Base-by-base conservation (phyloP, 192 early-diverging fungal species). In the Paraglomus occultum region DNA sequence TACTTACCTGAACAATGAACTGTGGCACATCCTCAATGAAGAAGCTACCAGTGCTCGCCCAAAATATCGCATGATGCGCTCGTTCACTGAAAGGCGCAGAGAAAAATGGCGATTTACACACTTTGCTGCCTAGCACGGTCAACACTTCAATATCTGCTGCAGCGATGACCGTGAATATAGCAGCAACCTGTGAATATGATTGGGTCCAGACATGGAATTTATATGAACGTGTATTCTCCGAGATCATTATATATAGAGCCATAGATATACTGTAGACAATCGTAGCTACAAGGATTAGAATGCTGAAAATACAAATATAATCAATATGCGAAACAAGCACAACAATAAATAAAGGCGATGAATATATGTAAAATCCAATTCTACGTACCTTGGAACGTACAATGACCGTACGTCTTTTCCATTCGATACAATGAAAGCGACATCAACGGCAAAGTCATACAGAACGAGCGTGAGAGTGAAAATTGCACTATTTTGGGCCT, bases 11-110 rank as follows among this genome's bases (percentile, higher is more conserved):
- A 49, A 64, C 38, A 23, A 64, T 23, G 40, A 64, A 64, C 23
- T 64, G 62, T 15, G 62, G 62, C 46, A 64, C 49, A 45, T 64
- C 62, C 38, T 64, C 45, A 49, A 64, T 45, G 12, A 64, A 20
- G 31, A 64, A 12, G 7, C 31, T 46, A 23, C 46, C 5, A 45
- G 49, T n/a, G 20, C 44, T 48, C 12, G 18, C 45, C 17, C 17
- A 64, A 48, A 31, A 64, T n/a, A 64, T 64, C 12, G 4, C 8
- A 6, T 4, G 20, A 39, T 48, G 18, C 4, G 44, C 4, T 7
- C 6, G 14, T 31, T 48, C 46, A n/a, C 20, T 23, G 11, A 48
- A 47, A 2, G 62, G 45, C 6, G 62, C 62, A 18, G 5, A n/a
- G 38, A 64, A 64, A 15, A 23, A 48, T 6, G 14, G 22, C 3